Conservation (phyloP, 331 rosid species). For the Rhamnella rubrinervis region DNA sequence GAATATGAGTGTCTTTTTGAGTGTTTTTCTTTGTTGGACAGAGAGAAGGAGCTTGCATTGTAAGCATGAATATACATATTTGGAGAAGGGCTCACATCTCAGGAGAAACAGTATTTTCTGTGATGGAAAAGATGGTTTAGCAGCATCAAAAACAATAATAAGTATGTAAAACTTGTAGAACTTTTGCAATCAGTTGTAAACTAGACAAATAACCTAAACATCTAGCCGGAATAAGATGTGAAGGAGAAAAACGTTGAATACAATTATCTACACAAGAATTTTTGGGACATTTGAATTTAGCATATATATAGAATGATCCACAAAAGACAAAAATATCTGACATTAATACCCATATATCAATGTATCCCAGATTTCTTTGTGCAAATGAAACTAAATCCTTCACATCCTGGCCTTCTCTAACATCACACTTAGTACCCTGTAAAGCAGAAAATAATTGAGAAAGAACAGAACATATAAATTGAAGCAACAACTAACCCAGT, state of each 20-base stretch:
- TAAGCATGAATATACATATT: too few species aligned
- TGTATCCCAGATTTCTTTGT: slow-evolving; percentile 61
- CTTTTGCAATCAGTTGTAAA: too few species aligned
- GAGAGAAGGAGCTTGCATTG: too few species aligned
- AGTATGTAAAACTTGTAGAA: too few species aligned
- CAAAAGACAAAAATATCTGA: slow-evolving; percentile 15
- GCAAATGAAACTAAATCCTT: slow-evolving; percentile 76
- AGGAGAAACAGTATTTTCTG: too few species aligned
- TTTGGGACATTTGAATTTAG: not conserved
- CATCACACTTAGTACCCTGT: slow-evolving; percentile 90
- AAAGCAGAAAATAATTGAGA: slow-evolving; percentile 16
- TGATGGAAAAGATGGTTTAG: too few species aligned
- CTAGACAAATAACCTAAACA: too few species aligned
- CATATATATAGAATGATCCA: not conserved
- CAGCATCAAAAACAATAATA: too few species aligned
- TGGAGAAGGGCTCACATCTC: too few species aligned
- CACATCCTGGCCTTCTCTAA: slow-evolving; percentile 78
- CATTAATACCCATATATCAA: slow-evolving; percentile 84
- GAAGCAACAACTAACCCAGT: slow-evolving; percentile 18
- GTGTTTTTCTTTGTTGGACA: too few species aligned
- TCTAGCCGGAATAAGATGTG: too few species aligned
- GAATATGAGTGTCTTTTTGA: not conserved
- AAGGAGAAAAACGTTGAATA: not conserved
- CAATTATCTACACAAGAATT: not conserved
- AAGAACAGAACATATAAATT: slow-evolving; percentile 7